Percentiles rank a stretch among this genome's conserved stretches.
phyloP scores from a whole-genome alignment of 2,329 filamentous ascomycete species.

The Pseudodiploospora longispora region DNA sequence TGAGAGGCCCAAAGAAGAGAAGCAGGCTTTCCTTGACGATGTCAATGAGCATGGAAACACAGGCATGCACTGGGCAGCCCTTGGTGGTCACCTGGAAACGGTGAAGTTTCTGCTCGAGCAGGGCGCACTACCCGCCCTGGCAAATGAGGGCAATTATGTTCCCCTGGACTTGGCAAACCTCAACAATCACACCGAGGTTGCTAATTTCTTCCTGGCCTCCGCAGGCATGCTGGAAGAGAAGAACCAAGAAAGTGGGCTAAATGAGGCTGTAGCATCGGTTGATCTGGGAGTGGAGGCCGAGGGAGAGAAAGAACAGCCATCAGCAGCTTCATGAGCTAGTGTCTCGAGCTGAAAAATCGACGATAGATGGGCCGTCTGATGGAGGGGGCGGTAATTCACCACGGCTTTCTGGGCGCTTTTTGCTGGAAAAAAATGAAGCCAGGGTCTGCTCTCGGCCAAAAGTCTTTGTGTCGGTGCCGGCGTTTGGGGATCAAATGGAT shows the following conservation, averaged over 20 bases:
- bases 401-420: too few relatives aligned
- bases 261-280: constrained; percentile 27
- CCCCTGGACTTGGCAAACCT: constrained; percentile 67
- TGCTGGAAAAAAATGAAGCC: too few relatives aligned
- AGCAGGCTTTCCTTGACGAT: constrained; percentile 52
- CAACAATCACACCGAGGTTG: constrained; percentile 57
- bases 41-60: constrained; percentile 83
- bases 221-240: constrained; percentile 39
- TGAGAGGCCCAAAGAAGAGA: constrained; percentile 30
- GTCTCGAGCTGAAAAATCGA: too few relatives aligned
- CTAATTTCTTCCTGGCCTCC: constrained; percentile 50
- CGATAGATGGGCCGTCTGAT: too few relatives aligned
- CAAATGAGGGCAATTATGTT: constrained; percentile 79
- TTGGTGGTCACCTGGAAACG: constrained; percentile 76
- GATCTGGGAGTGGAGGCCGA: constrained; percentile 29
- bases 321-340: background rate
- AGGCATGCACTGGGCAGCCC: constrained; percentile 83
- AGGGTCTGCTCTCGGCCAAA: too few relatives aligned
- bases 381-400: too few relatives aligned
- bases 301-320: constrained; percentile 14
- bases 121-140: constrained; percentile 68
- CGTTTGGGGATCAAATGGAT: too few relatives aligned
- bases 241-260: constrained; percentile 38
- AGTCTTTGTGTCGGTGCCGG: too few relatives aligned
- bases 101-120: constrained; percentile 70